These are phyloP conservation scores for Melastoma candidum DNA, from an alignment of 441 rosid species.

Conservation along the genomic window DNA sequence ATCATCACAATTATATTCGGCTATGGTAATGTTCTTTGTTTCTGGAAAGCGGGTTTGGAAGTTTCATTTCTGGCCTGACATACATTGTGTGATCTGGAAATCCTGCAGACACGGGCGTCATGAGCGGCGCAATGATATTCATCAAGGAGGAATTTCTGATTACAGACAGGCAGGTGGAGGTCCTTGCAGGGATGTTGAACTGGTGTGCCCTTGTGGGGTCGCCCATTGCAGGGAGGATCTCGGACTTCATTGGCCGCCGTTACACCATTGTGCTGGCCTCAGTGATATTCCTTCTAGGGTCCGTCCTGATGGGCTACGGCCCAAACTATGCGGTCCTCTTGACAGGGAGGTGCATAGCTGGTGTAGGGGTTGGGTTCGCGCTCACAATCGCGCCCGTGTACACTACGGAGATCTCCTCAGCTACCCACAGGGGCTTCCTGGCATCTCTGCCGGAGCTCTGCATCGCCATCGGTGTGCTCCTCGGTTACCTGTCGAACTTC, in stretches of 20 bases:
- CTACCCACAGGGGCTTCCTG: conserved; percentile 51
- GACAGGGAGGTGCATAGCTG: conserved; percentile 60
- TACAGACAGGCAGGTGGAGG: conserved; percentile 44
- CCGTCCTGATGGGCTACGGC: conserved; percentile 70
- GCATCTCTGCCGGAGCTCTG: conserved; percentile 67
- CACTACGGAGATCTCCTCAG: conserved; percentile 61
- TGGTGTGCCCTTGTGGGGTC: conserved; percentile 63
- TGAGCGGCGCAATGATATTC: conserved; percentile 95
- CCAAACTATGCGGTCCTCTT: conserved; percentile 49
- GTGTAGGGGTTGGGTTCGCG: conserved; percentile 75
- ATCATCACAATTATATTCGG: too few relatives aligned
- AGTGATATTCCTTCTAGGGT: conserved; percentile 54
- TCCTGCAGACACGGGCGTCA: conserved; percentile 65
- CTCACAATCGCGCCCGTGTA: conserved; percentile 84
- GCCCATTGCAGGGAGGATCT: conserved; percentile 64
- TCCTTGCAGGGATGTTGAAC: conserved; percentile 76
- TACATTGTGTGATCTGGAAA: too few relatives aligned
- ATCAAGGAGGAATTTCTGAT: conserved; percentile 70
- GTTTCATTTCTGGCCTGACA: too few relatives aligned
- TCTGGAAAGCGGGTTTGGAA: too few relatives aligned
- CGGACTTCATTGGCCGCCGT: conserved; percentile 68
- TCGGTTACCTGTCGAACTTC: conserved; percentile 57
- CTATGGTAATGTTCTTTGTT: too few relatives aligned
- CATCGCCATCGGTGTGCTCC: conserved; percentile 51
- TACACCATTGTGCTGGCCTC: conserved; percentile 66